Conservation (phyloP, 768 basidiomycete genomes). For the Botryobasidium botryosum region DNA sequence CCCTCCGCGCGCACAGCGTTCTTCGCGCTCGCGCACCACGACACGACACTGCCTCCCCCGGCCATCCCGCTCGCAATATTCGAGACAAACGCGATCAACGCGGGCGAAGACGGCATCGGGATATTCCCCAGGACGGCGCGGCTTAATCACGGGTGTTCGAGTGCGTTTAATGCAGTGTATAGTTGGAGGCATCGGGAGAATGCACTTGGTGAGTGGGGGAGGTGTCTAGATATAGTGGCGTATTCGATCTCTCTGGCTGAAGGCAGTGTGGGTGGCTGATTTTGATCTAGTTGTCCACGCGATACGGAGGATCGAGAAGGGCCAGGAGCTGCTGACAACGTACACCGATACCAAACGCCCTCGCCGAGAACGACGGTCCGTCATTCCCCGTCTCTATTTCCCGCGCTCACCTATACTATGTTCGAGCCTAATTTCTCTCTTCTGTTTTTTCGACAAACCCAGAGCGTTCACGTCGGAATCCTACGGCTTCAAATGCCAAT, state of each 20-base stretch:
- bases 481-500: conserved; percentile 44
- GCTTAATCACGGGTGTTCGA: conserved; percentile 50
- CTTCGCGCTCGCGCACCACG: neutral
- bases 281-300: too few relatives aligned
- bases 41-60: conserved; percentile 8
- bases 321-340: conserved; percentile 46
- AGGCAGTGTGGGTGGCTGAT: too few relatives aligned
- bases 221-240: too few relatives aligned
- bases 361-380: conserved; percentile 35
- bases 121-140: conserved; percentile 54
- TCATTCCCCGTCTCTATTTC: too few relatives aligned
- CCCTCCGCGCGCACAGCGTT: neutral
- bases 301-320: too few relatives aligned
- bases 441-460: conserved; percentile 4
- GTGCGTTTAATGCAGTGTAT: conserved; percentile 51
- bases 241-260: too few relatives aligned
- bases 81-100: conserved; percentile 46
- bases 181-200: conserved; percentile 19
- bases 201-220: neutral
- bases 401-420: neutral
- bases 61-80: conserved; percentile 46
- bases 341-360: conserved; percentile 41
- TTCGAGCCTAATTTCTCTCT: conserved; percentile 10
- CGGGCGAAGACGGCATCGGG: conserved; percentile 34
- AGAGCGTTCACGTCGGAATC: conserved; percentile 33